Evolutionary conservation across 805 yeast genomes (phyloP), one percentile per base, ranked within the genome.

Genomic region (Komagataella pseudopastoris): DNA sequence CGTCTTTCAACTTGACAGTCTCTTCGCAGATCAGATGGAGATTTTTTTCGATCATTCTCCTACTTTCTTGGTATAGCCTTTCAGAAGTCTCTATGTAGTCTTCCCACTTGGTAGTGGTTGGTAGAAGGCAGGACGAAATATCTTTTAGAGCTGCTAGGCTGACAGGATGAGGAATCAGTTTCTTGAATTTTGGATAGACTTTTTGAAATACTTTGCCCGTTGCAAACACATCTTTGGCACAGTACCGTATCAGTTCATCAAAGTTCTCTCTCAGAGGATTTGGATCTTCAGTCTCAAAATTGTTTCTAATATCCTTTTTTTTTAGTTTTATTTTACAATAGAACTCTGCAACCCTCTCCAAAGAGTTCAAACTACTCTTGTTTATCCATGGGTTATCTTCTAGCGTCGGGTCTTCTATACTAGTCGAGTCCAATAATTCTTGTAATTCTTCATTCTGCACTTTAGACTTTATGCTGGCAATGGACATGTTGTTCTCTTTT

Each of bases 101-200:
- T 12, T 80, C 71, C 99, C 99, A 93, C 12, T 75, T 64, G 18
- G 62, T 63, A 16, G 85, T 78, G 0, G 95, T 83, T 1, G 99
- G 96, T 45, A 95, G 67, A 49, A 90, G 78, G 47, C 86, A 77
- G 18, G 83, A 74, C 7, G 89, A 81, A 60, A 93, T 70, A 52
- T 80, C 83, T 56, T 84, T 73, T 47, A 93, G 68, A 2, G 96
- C 96, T 0, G 93, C 90, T 68, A 90, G 85, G 14, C 95, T 86
- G 2, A 91, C 95, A 0, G 99, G 97, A 65, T 93, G 99, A 0
- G 99, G 96, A 47, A 90, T 80, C 50, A 79, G 75, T 36, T 70
- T 59, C 23, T 76, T 63, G 60, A 87, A 93, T 43, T 70, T 67
- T 1, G 96, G 96, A 36, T 81, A 78, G 0, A 89, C 77, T 53